Base-by-base conservation (phyloP, 2,329 filamentous ascomycete species). In the Trichophyton rubrum region DNA sequence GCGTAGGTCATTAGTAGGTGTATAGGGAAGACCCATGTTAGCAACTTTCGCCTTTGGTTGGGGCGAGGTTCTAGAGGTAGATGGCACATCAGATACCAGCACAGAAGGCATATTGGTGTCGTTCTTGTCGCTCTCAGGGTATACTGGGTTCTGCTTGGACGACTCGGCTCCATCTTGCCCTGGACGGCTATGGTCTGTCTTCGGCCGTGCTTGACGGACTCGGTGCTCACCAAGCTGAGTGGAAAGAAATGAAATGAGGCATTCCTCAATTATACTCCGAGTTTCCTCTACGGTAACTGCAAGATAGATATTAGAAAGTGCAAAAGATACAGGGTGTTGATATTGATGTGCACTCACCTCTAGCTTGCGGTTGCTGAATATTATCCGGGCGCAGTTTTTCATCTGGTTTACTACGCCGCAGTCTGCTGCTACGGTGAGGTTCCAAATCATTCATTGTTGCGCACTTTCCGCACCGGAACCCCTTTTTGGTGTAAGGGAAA, bases 391-490 rank as follows among this genome's bases (percentile, higher is more conserved):
- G 47, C 49, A 38, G 57, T 35, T 17, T 59, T 27, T 49, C 61
- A 56, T 8, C 61, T 56, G 33, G 17, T 15, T n/a, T 41, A 45
- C 24, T 64, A 59, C 20, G 72, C 41, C 41, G 20, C n/a, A 17
- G 35, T 27, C 57, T 45, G 9, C 40, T 47, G 33, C 43, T 70
- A 20, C 62, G 64, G 35, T 68, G 68, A 47, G 80, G 79, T 62
- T 81, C 78, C 59, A 95, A 73, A 70, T 95, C 90, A 70, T 95
- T 95, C 69, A 96, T 85, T 17, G 88, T 93, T 67, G 88, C 77
- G 72, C 90, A 96, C 60, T 89, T 86, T 47, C 88, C 87, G 72
- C 90, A 96, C 66, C 89, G 82, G 72, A 93, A 95, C 41, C 86
- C 82, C 40, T 82, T 82, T 63, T 90, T 74, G 59, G 86, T 82